Conservation (phyloP, 164 flowering plant species). For the Taxillus chinensis region DNA sequence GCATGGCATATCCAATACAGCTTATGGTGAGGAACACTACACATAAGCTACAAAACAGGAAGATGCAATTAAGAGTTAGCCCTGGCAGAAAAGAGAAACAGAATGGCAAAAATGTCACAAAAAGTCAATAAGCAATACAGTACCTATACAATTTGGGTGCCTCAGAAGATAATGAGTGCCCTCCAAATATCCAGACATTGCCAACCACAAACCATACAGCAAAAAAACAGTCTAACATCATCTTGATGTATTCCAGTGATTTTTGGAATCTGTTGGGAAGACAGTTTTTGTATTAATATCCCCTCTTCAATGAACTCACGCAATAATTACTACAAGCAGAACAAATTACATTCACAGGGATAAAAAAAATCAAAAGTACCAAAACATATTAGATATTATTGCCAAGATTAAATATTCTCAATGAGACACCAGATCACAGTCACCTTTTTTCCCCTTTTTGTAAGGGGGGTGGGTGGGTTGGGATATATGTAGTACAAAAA, state of each 20-base stretch:
- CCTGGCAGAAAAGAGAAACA: not conserved
- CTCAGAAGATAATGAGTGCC: slow-evolving; percentile 27
- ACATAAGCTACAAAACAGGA: not conserved
- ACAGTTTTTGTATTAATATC: not conserved
- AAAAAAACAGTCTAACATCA: slow-evolving; percentile 46
- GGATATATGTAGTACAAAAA: too few species aligned
- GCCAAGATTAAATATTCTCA: too few species aligned
- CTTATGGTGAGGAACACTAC: too few species aligned
- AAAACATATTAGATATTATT: too few species aligned
- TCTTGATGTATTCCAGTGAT: slow-evolving; percentile 36
- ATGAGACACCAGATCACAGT: too few species aligned
- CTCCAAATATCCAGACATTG: slow-evolving; percentile 50
- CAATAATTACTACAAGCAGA: too few species aligned
- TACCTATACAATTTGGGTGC: slow-evolving; percentile 41
- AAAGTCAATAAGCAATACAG: slow-evolving; percentile 9
- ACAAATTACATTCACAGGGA: too few species aligned
- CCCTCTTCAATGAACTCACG: too few species aligned
- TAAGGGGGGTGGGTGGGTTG: too few species aligned
- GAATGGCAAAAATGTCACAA: not conserved
- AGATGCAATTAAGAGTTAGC: not conserved
- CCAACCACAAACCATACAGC: slow-evolving; percentile 51
- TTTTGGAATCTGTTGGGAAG: slow-evolving; percentile 19
- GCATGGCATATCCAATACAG: too few species aligned
- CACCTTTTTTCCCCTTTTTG: too few species aligned
- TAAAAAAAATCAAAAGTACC: too few species aligned